Percentiles rank a stretch among this genome's conserved stretches.
These are phyloP conservation scores for Agapanthus africanus DNA, from an alignment of 106 monocot species.

Conservation along the genomic window DNA sequence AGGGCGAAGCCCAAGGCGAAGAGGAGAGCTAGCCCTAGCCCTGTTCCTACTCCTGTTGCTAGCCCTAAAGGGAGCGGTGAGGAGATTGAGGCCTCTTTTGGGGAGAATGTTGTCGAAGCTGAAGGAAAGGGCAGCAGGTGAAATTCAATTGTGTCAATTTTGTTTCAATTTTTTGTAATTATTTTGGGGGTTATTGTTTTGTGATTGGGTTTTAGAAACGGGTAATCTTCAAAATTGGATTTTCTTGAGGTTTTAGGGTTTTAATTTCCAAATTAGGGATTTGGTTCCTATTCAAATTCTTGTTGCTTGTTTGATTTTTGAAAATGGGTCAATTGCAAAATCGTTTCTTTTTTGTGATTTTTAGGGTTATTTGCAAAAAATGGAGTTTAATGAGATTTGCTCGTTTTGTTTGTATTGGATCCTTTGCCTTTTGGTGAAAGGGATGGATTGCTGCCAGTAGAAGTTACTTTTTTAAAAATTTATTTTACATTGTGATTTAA, in stretches of 20 bases:
- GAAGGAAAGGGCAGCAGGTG: constrained; percentile 31
- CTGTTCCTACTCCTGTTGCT: too few species aligned
- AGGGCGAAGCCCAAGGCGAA: not conserved
- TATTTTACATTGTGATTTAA: not conserved
- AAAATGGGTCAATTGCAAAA: not conserved
- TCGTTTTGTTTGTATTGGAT: too few species aligned
- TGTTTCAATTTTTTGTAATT: not conserved
- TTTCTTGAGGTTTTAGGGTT: not conserved
- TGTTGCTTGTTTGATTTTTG: not conserved
- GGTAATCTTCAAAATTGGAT: constrained; percentile 5
- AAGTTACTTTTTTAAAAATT: too few species aligned
- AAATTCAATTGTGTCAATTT: not conserved
- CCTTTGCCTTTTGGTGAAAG: too few species aligned
- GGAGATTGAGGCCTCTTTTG: constrained; percentile 30
- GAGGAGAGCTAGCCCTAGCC: not conserved
- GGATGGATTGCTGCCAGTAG: too few species aligned
- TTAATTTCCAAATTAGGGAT: not conserved
- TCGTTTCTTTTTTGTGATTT: too few species aligned
- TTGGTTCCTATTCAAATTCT: too few species aligned
- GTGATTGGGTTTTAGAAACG: not conserved
- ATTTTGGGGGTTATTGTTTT: constrained; percentile 5
- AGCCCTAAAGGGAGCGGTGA: not conserved
- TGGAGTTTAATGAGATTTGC: too few species aligned
- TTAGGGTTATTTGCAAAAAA: too few species aligned
- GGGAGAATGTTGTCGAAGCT: constrained; percentile 41